These are phyloP conservation scores for Aspergillus sclerotialis DNA, from an alignment of 2,329 filamentous ascomycete genomes.

Conservation along the genomic window DNA sequence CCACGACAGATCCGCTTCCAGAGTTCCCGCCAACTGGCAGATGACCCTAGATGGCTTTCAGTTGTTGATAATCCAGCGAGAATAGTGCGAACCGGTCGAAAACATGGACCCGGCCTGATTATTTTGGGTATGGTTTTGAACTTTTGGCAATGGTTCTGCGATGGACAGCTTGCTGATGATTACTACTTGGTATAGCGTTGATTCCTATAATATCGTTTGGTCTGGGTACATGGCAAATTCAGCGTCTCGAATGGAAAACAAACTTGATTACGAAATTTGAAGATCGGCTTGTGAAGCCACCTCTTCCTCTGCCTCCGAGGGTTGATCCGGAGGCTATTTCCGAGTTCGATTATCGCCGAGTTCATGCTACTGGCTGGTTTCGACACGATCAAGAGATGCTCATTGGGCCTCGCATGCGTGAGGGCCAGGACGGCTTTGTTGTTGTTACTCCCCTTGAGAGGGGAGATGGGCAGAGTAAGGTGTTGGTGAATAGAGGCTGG, in stretches of 20 bases:
- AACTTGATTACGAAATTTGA: constrained; percentile 86
- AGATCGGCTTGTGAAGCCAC: constrained; percentile 78
- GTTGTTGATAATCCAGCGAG: constrained; percentile 79
- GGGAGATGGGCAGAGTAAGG: constrained; percentile 52
- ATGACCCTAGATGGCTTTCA: constrained; percentile 74
- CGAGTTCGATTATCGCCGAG: constrained; percentile 87
- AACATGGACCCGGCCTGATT: constrained; percentile 73
- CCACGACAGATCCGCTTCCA: constrained; percentile 33
- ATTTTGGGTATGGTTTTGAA: constrained; percentile 54
- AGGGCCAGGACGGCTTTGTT: constrained; percentile 84
- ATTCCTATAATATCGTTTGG: constrained; percentile 88
- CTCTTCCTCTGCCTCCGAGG: constrained; percentile 74
- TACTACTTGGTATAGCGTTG: constrained; percentile 47
- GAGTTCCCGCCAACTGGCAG: constrained; percentile 49
- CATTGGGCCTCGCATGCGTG: constrained; percentile 79
- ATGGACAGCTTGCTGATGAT: constrained; percentile 5
- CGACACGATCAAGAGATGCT: constrained; percentile 95
- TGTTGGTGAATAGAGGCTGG: constrained; percentile 89
- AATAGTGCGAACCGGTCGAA: constrained; percentile 66
- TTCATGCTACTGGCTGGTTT: constrained; percentile 66
- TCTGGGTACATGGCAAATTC: constrained; percentile 91
- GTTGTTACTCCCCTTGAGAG: constrained; percentile 88
- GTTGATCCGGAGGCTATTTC: constrained; percentile 74
- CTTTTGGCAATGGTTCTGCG: neutral
- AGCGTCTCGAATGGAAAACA: constrained; percentile 89